phyloP scores from a whole-genome alignment of 306 rosid genomes.

The Ormosia emarginata region DNA sequence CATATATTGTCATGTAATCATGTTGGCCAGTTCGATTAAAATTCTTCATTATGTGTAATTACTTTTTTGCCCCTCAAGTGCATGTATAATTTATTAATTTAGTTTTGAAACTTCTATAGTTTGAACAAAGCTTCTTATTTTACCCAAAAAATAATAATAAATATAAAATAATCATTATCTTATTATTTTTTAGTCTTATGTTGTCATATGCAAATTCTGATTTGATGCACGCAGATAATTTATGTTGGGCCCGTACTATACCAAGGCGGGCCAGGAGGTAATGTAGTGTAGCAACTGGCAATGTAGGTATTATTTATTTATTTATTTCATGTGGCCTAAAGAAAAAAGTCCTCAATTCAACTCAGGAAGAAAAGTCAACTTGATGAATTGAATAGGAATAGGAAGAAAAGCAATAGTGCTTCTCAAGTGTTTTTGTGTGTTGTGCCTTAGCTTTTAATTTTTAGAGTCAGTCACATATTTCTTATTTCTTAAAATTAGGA shows the following conservation, averaged over 20 bases:
- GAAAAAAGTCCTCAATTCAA: too few species aligned
- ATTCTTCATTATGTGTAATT: not conserved
- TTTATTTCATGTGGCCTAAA: too few species aligned
- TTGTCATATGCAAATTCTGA: not conserved
- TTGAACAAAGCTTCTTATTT: not conserved
- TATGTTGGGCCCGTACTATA: slow-evolving; percentile 8
- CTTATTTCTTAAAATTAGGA: not conserved
- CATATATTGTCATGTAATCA: not conserved
- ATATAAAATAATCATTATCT: not conserved
- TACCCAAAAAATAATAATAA: too few species aligned
- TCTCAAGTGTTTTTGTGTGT: too few species aligned
- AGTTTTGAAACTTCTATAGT: not conserved
- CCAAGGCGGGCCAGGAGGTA: not conserved
- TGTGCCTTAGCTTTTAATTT: not conserved
- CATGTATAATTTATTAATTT: not conserved
- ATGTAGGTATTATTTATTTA: not conserved
- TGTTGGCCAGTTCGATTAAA: not conserved
- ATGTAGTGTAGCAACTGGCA: not conserved
- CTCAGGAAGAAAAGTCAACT: not conserved
- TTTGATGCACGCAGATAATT: not conserved
- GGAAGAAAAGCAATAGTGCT: not conserved
- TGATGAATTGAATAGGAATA: not conserved
- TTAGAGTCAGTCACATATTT: not conserved
- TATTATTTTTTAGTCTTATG: not conserved
- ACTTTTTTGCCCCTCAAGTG: not conserved